Evolutionary conservation across 108 stramenopile species (phyloP).

Genomic region (Schizochytrium sp.): DNA sequence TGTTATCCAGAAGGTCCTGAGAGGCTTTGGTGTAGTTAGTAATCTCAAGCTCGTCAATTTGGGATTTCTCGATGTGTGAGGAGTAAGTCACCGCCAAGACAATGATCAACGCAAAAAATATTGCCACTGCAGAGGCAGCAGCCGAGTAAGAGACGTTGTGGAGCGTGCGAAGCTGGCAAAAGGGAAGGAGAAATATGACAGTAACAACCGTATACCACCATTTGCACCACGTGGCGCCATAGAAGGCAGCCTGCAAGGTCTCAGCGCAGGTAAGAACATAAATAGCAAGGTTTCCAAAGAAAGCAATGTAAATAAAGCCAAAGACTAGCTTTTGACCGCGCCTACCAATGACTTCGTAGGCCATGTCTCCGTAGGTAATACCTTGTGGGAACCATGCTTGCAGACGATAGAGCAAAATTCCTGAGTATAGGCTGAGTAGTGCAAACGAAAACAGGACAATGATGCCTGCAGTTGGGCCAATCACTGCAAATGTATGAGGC

Average conservation of each 20-base stretch:
- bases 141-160: conserved; percentile 53
- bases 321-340: neutral
- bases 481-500: conserved; percentile 55
- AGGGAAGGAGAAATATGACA: conserved; percentile 28
- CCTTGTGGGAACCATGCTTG: conserved; percentile 38
- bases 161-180: conserved; percentile 57
- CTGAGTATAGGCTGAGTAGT: conserved; percentile 12
- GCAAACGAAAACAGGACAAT: neutral
- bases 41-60: neutral
- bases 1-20: too few relatives aligned
- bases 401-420: conserved; percentile 36
- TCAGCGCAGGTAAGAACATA: conserved; percentile 57
- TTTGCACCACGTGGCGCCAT: conserved; percentile 3
- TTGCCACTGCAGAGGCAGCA: conserved; percentile 32
- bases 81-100: neutral
- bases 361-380: conserved; percentile 58
- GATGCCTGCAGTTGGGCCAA: neutral
- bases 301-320: conserved; percentile 35
- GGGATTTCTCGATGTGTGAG: neutral
- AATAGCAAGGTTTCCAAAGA: conserved; percentile 50
- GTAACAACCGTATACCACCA: conserved; percentile 33
- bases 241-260: conserved; percentile 1
- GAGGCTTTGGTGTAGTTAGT: too few relatives aligned
- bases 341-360: neutral
- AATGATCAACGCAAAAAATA: conserved; percentile 26